These are phyloP conservation scores for Ceratocystis diversiconidia DNA, from an alignment of 2,329 filamentous ascomycete genomes.

Conservation along the genomic window DNA sequence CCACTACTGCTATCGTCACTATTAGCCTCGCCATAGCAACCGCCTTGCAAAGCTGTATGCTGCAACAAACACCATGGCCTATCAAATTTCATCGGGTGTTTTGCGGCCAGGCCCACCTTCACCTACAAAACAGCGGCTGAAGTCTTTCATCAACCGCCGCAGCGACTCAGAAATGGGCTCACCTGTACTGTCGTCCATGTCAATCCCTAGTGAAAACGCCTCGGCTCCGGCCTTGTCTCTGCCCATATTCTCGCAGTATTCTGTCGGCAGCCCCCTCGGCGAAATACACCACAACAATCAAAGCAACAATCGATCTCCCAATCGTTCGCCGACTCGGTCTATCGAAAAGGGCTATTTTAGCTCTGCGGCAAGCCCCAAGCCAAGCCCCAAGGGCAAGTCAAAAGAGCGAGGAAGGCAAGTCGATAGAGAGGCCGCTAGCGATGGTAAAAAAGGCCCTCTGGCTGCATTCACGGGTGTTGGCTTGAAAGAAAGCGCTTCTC, in stretches of 20 bases:
- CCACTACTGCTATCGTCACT: neutral
- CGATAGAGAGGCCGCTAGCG: conserved; percentile 21
- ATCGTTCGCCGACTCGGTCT: conserved; percentile 13
- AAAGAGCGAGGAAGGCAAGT: conserved; percentile 25
- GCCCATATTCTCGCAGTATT: conserved; percentile 17
- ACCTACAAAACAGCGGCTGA: conserved; percentile 14
- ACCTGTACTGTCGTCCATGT: conserved; percentile 13
- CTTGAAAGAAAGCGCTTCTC: conserved; percentile 21
- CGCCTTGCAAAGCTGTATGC: too few relatives aligned
- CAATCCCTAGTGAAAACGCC: conserved; percentile 10
- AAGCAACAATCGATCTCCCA: conserved; percentile 8
- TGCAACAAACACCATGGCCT: conserved; percentile 11
- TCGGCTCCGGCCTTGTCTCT: conserved; percentile 9
- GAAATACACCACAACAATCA: conserved; percentile 16
- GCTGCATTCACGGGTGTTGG: conserved; percentile 10
- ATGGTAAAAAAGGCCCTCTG: conserved; percentile 7
- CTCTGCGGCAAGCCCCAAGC: neutral
- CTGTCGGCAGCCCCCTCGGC: conserved; percentile 11
- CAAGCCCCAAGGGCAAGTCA: neutral
- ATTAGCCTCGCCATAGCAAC: neutral
- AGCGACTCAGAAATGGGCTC: conserved; percentile 16
- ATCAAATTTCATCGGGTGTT: conserved; percentile 15
- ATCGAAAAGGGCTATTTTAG: conserved; percentile 10
- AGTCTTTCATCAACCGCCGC: conserved; percentile 16
- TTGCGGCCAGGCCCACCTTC: conserved; percentile 14